These are phyloP conservation scores for Polychytrium aggregatum DNA, from an alignment of 192 early-diverging fungal genomes.

Conservation along the genomic window DNA sequence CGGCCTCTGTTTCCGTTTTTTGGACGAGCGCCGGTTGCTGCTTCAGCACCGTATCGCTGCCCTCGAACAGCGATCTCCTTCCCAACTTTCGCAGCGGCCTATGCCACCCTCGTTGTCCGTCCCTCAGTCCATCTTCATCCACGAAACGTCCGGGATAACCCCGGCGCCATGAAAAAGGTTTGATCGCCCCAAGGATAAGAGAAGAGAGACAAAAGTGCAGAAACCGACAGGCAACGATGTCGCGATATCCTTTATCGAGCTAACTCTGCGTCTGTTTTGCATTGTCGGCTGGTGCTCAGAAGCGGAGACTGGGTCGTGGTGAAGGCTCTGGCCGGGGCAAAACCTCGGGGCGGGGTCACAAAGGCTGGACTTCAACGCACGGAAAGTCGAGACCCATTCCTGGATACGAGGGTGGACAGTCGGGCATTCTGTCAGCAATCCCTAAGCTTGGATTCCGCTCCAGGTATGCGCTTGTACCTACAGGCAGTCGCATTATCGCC, in stretches of 20 bases:
- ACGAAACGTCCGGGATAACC: slow-evolving; percentile 20
- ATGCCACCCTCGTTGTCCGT: too few species aligned
- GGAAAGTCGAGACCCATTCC: slow-evolving; percentile 66
- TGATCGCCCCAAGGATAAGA: not conserved
- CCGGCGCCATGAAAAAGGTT: slow-evolving; percentile 27
- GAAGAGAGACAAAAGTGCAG: not conserved
- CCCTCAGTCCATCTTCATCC: too few species aligned
- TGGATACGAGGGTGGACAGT: slow-evolving; percentile 91
- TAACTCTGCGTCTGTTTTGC: too few species aligned
- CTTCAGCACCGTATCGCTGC: too few species aligned
- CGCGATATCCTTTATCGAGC: too few species aligned
- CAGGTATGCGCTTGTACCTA: not conserved
- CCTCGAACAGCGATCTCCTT: too few species aligned
- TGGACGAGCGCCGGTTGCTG: too few species aligned
- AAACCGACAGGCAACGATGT: slow-evolving; percentile 11
- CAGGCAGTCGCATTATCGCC: not conserved
- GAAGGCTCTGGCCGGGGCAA: slow-evolving; percentile 84
- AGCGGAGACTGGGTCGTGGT: slow-evolving; percentile 48
- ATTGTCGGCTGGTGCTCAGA: too few species aligned
- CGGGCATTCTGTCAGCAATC: slow-evolving; percentile 64
- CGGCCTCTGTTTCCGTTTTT: too few species aligned
- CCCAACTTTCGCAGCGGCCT: too few species aligned
- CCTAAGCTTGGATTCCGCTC: slow-evolving; percentile 72
- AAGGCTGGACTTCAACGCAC: slow-evolving; percentile 76
- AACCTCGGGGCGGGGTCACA: slow-evolving; percentile 82